Evolutionary conservation across 768 basidiomycete genomes (phyloP).

Genomic region (Tulasnella sp.): DNA sequence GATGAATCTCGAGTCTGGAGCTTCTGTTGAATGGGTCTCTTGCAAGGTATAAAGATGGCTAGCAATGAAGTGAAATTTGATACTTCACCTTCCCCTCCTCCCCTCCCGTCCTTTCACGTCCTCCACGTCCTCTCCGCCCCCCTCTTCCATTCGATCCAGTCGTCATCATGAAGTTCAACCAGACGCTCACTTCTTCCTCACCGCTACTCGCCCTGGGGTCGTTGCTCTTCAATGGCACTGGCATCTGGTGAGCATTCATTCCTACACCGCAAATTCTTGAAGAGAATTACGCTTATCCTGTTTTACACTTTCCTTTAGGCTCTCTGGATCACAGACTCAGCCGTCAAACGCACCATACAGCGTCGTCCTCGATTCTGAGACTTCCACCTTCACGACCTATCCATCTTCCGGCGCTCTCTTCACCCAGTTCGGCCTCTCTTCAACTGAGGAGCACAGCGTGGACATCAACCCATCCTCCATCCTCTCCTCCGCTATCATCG

Average conservation of each 20-base stretch:
- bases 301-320: background rate
- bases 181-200: background rate
- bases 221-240: conserved; percentile 7
- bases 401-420: background rate
- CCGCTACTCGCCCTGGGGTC: conserved; percentile 1
- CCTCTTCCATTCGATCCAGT: background rate
- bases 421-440: background rate
- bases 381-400: background rate
- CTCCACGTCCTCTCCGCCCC: no score
- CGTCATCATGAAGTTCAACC: conserved; percentile 10
- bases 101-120: background rate
- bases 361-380: background rate
- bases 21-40: no score
- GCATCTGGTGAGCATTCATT: background rate
- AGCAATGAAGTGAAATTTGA: no score
- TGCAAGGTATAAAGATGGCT: no score
- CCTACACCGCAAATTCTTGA: background rate
- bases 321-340: background rate
- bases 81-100: background rate
- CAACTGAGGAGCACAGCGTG: background rate
- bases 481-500: background rate
- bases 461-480: background rate
- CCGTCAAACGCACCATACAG: background rate
- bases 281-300: background rate
- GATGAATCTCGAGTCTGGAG: no score